A percentile compares a stretch with the other conserved stretches of the same genome.
phyloP scores from a whole-genome alignment of 768 basidiomycete genomes.

The Suillus fuscotomentosus region DNA sequence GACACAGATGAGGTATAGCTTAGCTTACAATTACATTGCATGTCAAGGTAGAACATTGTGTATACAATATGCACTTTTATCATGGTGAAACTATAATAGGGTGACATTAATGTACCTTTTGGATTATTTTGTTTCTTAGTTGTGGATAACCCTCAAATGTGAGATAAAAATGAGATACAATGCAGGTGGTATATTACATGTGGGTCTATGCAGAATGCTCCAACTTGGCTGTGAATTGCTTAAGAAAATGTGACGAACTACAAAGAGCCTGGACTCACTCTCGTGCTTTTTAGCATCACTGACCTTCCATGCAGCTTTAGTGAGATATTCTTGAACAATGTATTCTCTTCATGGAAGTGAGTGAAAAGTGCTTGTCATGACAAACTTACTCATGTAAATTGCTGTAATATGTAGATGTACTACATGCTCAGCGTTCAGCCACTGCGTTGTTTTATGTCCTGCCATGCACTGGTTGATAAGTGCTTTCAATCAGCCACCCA shows the following conservation, averaged over 20 bases:
- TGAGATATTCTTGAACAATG: conserved; percentile 91
- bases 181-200: conserved; percentile 25
- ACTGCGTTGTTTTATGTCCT: too few relatives aligned
- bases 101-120: conserved; percentile 8
- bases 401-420: too few relatives aligned
- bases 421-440: too few relatives aligned
- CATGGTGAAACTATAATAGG: conserved; percentile 1
- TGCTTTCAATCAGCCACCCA: too few relatives aligned
- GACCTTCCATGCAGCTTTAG: conserved; percentile 94
- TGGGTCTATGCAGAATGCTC: conserved; percentile 40
- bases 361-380: background rate
- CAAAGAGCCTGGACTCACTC: conserved; percentile 51
- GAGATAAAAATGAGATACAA: conserved; percentile 7
- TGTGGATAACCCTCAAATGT: background rate
- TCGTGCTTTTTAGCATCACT: conserved; percentile 98
- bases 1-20: too few relatives aligned
- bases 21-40: too few relatives aligned
- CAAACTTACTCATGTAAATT: background rate
- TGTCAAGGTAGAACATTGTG: too few relatives aligned
- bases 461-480: too few relatives aligned
- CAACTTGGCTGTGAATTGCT: conserved; percentile 34
- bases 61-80: too few relatives aligned
- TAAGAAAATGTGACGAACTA: conserved; percentile 7
- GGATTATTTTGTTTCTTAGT: conserved; percentile 1
- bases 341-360: conserved; percentile 60